phyloP scores from a whole-genome alignment of 2,329 filamentous ascomycete species.

The Gaeumannomyces sp. region DNA sequence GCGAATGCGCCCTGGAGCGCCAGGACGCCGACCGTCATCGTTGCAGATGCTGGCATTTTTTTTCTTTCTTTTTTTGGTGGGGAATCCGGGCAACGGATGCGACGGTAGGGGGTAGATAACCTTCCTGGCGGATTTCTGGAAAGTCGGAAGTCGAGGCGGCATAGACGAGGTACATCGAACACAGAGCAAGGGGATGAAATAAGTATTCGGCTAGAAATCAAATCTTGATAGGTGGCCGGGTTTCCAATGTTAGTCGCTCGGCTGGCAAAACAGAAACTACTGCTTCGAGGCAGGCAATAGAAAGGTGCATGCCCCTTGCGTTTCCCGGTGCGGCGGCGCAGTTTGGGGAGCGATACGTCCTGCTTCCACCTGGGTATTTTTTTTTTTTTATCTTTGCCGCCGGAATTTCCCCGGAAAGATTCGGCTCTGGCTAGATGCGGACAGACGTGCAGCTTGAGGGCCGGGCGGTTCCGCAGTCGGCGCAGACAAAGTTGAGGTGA shows the following conservation, averaged over 20 bases:
- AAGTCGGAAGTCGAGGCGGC: no score
- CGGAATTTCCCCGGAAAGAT: background rate
- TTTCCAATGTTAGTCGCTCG: background rate
- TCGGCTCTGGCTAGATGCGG: no score
- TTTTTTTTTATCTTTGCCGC: background rate
- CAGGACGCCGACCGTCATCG: slow-evolving; percentile 52
- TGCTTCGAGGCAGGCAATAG: background rate
- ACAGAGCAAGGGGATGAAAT: no score
- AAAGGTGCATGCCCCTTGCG: background rate
- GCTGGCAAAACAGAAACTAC: background rate
- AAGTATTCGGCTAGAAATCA: no score
- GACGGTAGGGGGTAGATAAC: no score
- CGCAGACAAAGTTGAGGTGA: background rate
- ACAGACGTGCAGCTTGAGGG: no score
- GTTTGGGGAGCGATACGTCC: no score
- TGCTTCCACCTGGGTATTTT: no score
- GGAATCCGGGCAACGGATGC: background rate
- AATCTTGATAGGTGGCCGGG: no score
- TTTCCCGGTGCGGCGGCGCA: no score
- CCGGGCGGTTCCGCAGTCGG: background rate
- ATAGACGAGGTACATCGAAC: no score
- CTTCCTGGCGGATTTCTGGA: no score
- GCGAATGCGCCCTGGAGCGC: slow-evolving; percentile 89
- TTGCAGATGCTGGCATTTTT: background rate
- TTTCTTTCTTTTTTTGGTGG: background rate